These are phyloP conservation scores for Mycosphaerella arachidis DNA, from an alignment of 2,329 filamentous ascomycete species.

Conservation along the genomic window DNA sequence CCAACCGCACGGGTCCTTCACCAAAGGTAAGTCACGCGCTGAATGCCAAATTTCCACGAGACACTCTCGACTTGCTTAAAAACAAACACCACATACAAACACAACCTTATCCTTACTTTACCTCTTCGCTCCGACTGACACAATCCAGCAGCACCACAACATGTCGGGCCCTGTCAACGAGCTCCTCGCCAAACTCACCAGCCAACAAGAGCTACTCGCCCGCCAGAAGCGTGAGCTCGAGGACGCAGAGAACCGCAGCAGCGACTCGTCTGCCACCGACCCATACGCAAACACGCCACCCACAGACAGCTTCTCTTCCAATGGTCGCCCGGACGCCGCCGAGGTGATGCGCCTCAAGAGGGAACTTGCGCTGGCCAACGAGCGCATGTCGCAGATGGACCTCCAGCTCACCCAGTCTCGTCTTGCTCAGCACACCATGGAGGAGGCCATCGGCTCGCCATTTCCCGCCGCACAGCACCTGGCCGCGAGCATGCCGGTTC, in stretches of 20 bases:
- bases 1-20: slow-evolving; percentile 27
- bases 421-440: slow-evolving; percentile 55
- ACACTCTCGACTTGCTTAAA: neutral
- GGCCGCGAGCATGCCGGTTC: slow-evolving; percentile 26
- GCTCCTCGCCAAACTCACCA: slow-evolving; percentile 67
- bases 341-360: slow-evolving; percentile 66
- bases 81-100: slow-evolving; percentile 18
- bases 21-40: slow-evolving; percentile 16
- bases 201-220: slow-evolving; percentile 60
- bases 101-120: slow-evolving; percentile 21
- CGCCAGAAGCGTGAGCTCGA: slow-evolving; percentile 56
- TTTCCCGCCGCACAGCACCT: slow-evolving; percentile 29
- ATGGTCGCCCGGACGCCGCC: slow-evolving; percentile 41
- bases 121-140: slow-evolving; percentile 13
- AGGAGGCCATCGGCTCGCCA: slow-evolving; percentile 41
- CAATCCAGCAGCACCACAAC: slow-evolving; percentile 7
- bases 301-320: slow-evolving; percentile 19
- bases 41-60: neutral
- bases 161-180: slow-evolving; percentile 55
- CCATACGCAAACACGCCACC: slow-evolving; percentile 29
- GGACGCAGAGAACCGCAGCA: slow-evolving; percentile 31
- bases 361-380: slow-evolving; percentile 66
- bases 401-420: slow-evolving; percentile 65
- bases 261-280: slow-evolving; percentile 27
- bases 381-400: slow-evolving; percentile 66